Evolutionary conservation across 345 rosid species (phyloP), one percentile per base, ranked within the genome.

Genomic region (Murraya paniculata): DNA sequence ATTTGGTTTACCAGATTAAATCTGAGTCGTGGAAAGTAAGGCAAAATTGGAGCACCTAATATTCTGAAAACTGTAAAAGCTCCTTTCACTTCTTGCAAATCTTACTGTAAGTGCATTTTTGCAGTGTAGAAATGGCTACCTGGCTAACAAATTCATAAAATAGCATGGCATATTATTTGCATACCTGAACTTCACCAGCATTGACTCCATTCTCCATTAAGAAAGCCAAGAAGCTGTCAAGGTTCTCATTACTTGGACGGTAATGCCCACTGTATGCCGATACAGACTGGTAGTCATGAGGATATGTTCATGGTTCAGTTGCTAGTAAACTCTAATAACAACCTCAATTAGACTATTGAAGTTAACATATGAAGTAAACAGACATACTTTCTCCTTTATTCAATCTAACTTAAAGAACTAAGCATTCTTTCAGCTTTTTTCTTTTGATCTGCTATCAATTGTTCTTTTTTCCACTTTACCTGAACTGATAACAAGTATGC

Each of bases 201-300:
- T 82, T 74, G 62, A 78, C 75, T 50, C 82, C 86, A 9, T 72
- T 84, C 31, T 85, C 84, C 74, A 79, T 69, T 31, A 87, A 79
- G 78, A 80, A 85, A 28, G 78, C 36, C 58, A 82, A 68, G 79
- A 84, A 84, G 75, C 58, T 78, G 38, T 76, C 31, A 72, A 85
- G 81, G 69, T 80, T 84, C 10, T 78, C 81, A 33, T 74, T 73
- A 4, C 83, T 83, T 67, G 90, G 88, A 39, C 71, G 80, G 74
- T 85, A 80, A 67, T 87, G 85, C 36, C 86, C 86, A 39, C 87
- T 85, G 60, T 79, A 78, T 22, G 88, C 69, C 10, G 87, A 82
- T 66, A 87, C 56, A 28, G 80, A 68, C 87, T 83, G 81, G 68
- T 66, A 80, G 35, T 39, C 75, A 30, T 21, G 53, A 71, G 66